Conservation (phyloP, 768 basidiomycete species). For the Paxillus rubicundulus region DNA sequence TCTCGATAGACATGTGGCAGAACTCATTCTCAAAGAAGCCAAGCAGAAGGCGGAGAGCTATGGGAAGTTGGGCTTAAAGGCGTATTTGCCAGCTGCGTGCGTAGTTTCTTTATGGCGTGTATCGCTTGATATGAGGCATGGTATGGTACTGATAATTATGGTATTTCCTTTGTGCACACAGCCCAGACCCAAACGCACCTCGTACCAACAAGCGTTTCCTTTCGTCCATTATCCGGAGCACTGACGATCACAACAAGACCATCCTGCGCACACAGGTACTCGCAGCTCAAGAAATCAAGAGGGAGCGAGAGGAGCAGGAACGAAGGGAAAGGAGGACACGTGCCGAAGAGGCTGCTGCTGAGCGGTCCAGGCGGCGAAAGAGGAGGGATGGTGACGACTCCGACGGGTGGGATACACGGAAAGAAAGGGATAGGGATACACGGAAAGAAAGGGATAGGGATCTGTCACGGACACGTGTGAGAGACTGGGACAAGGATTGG, state of each 20-base stretch:
- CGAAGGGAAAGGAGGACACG: constrained; percentile 57
- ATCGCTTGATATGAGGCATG: neutral
- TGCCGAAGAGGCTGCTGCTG: constrained; percentile 77
- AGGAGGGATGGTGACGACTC: constrained; percentile 29
- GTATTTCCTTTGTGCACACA: constrained; percentile 21
- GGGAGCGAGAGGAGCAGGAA: constrained; percentile 64
- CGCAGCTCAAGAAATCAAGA: constrained; percentile 72
- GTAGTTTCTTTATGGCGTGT: constrained; percentile 32
- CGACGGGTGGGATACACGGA: constrained; percentile 36
- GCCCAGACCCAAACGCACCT: constrained; percentile 70
- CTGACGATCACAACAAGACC: constrained; percentile 93
- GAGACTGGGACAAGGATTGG: constrained; percentile 42
- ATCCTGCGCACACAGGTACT: constrained; percentile 70
- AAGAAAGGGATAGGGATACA: constrained; percentile 41
- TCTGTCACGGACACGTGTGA: constrained; percentile 41
- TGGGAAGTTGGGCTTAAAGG: constrained; percentile 70
- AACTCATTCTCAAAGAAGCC: constrained; percentile 89
- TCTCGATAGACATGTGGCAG: constrained; percentile 88
- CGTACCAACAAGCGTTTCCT: constrained; percentile 82
- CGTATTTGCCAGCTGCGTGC: constrained; percentile 59
- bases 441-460: constrained; percentile 44
- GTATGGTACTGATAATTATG: neutral
- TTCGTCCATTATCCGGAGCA: constrained; percentile 83
- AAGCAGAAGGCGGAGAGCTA: constrained; percentile 87
- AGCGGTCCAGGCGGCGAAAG: constrained; percentile 45